Conservation (phyloP, 257 asterid species). For the Lavandula angustifolia region DNA sequence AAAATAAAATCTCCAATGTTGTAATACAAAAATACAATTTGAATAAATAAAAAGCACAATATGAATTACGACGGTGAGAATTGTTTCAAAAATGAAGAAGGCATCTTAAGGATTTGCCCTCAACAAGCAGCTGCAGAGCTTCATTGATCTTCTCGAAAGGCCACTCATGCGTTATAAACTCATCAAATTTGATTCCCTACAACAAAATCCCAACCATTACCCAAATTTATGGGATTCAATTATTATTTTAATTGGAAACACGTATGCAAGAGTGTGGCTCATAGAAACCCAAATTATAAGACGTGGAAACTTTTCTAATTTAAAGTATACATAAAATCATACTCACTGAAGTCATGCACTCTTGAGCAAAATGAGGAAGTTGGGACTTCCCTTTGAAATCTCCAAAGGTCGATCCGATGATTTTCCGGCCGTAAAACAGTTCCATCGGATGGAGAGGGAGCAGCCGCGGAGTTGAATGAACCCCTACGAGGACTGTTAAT, state of each 20-base stretch:
- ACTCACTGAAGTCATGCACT: slow-evolving; percentile 64
- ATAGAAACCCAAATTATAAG: too few relatives aligned
- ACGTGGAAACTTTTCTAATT: too few relatives aligned
- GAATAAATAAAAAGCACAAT: too few relatives aligned
- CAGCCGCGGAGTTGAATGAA: slow-evolving; percentile 68
- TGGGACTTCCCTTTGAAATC: slow-evolving; percentile 91
- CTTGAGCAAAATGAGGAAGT: slow-evolving; percentile 60
- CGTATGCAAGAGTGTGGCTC: too few relatives aligned
- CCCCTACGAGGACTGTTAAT: slow-evolving; percentile 63
- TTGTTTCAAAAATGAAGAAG: slow-evolving; percentile 59
- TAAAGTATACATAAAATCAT: not conserved
- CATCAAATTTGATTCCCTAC: slow-evolving; percentile 79
- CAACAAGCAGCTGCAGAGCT: slow-evolving; percentile 63
- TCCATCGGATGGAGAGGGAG: slow-evolving; percentile 94
- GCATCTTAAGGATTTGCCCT: slow-evolving; percentile 86
- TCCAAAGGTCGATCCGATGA: slow-evolving; percentile 73
- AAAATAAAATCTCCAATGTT: too few relatives aligned
- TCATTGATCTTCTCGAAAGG: slow-evolving; percentile 72
- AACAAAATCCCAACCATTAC: not conserved
- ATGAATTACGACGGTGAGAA: not conserved
- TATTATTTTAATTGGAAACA: too few relatives aligned
- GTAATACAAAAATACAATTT: too few relatives aligned
- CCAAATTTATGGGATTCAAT: too few relatives aligned
- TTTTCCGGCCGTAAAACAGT: slow-evolving; percentile 74
- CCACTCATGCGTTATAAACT: slow-evolving; percentile 74